Percentiles rank a stretch among this genome's conserved stretches.
Evolutionary conservation across 2,329 filamentous ascomycete genomes (phyloP).

Genomic region (Penicillium sumatraense): DNA sequence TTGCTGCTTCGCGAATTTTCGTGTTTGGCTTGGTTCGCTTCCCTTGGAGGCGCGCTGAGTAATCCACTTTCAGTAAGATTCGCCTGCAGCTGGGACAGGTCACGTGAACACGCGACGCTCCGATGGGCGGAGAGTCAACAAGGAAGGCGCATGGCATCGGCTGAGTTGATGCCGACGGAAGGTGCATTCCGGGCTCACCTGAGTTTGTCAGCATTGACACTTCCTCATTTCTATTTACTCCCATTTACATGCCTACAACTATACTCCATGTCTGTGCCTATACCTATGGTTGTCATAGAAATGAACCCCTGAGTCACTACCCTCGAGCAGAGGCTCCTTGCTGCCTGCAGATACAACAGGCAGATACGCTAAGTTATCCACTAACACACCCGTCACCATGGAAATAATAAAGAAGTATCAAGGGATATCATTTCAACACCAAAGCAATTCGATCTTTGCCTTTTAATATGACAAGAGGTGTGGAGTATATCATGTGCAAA

Average conservation of each 20-base stretch:
- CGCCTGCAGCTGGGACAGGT: too few species aligned
- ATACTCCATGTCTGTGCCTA: neutral
- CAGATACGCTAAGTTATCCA: neutral
- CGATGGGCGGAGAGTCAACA: neutral
- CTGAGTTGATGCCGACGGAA: slow-evolving; percentile 7
- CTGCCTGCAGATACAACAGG: slow-evolving; percentile 8
- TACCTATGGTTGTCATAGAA: neutral
- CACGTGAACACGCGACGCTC: slow-evolving; percentile 27
- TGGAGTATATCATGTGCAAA: slow-evolving; percentile 8
- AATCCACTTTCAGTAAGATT: slow-evolving; percentile 14
- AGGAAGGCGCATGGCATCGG: slow-evolving; percentile 11
- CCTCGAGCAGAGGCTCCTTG: too few species aligned
- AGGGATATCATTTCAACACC: slow-evolving; percentile 11
- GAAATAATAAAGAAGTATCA: neutral
- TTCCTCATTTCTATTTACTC: too few species aligned
- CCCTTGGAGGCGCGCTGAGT: slow-evolving; percentile 24
- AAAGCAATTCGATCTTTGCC: slow-evolving; percentile 16
- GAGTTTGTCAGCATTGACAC: too few species aligned
- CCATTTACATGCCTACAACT: too few species aligned
- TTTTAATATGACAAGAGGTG: slow-evolving; percentile 19
- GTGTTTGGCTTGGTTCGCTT: slow-evolving; percentile 36
- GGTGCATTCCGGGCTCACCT: slow-evolving; percentile 26
- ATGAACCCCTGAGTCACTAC: slow-evolving; percentile 3
- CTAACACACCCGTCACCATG: neutral
- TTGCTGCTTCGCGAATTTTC: slow-evolving; percentile 39